phyloP scores from a whole-genome alignment of 2,329 filamentous ascomycete species.

The Acephala macrosclerotiorum region DNA sequence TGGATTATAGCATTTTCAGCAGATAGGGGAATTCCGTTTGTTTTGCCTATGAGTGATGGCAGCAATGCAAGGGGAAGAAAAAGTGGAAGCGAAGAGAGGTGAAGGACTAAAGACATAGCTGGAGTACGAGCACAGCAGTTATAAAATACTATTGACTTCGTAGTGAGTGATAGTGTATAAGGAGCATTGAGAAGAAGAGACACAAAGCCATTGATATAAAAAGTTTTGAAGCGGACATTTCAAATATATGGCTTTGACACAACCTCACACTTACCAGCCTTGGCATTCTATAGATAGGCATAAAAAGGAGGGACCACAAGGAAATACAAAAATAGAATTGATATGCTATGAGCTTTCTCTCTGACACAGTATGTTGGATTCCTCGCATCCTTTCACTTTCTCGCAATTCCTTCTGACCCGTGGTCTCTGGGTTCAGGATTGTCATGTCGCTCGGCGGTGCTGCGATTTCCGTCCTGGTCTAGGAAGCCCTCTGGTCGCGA shows the following conservation, averaged over 20 bases:
- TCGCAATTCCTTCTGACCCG: not conserved
- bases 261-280: not conserved
- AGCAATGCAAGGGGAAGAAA: slow-evolving; percentile 8
- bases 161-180: slow-evolving; percentile 8
- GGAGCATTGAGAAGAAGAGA: slow-evolving; percentile 11
- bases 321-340: not conserved
- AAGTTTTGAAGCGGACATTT: no score
- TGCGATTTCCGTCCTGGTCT: slow-evolving; percentile 10
- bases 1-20: no score
- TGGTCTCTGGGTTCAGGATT: not conserved
- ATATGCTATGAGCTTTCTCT: not conserved
- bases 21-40: no score
- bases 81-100: slow-evolving; percentile 4
- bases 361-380: not conserved
- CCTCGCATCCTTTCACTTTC: not conserved
- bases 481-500: not conserved
- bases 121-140: slow-evolving; percentile 5
- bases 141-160: not conserved
- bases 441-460: slow-evolving; percentile 14
- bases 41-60: slow-evolving; percentile 11
- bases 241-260: not conserved
- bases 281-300: slow-evolving; percentile 8
- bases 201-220: slow-evolving; percentile 10
- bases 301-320: not conserved
- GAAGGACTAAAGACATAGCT: slow-evolving; percentile 13